Evolutionary conservation across 257 asterid species (phyloP).

Genomic region (Solanum lycopersicoides): DNA sequence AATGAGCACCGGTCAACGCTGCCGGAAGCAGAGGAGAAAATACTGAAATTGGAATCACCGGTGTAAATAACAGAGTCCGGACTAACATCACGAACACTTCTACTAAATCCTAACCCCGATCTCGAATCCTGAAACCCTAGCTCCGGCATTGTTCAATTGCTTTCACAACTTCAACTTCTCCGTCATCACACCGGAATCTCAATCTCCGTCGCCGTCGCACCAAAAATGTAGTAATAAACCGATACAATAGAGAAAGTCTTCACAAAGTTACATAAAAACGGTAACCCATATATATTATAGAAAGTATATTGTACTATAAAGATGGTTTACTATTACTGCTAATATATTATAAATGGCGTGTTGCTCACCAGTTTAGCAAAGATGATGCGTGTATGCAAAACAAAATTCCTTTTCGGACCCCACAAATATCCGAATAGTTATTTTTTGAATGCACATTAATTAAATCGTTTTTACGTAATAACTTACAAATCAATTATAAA

Average conservation of each 20-base stretch:
- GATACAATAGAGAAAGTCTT: background rate
- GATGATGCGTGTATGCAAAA: background rate
- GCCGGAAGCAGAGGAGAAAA: constrained; percentile 81
- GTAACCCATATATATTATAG: background rate
- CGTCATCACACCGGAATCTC: background rate
- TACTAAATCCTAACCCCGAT: constrained; percentile 50
- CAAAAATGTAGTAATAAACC: background rate
- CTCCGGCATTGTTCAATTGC: constrained; percentile 31
- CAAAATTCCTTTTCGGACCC: background rate
- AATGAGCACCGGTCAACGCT: constrained; percentile 92
- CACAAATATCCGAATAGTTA: background rate
- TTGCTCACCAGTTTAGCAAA: background rate
- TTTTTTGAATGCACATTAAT: background rate
- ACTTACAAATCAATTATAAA: background rate
- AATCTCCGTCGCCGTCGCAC: background rate
- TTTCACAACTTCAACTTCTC: background rate
- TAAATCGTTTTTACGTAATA: background rate
- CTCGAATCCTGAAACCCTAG: constrained; percentile 40
- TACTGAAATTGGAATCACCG: constrained; percentile 70
- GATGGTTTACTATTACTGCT: background rate
- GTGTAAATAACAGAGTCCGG: constrained; percentile 77
- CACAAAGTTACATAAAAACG: background rate
- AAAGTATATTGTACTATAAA: background rate
- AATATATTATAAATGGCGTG: background rate
- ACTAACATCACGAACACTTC: constrained; percentile 62